Base-by-base conservation (phyloP, 2,329 filamentous ascomycete genomes). In the Hypoxylon sp. region DNA sequence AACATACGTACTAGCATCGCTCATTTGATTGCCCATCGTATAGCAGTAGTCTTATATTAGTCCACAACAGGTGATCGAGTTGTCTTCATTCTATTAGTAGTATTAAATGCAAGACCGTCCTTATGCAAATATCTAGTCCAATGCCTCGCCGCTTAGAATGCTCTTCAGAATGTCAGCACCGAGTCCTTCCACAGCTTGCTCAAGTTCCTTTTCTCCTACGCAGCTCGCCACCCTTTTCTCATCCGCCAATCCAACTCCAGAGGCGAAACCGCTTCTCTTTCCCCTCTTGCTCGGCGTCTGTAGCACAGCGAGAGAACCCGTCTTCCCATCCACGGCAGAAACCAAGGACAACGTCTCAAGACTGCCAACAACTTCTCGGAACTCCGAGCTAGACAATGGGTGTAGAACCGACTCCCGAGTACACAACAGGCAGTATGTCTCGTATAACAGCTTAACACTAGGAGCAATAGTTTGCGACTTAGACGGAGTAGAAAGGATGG, bases 311-410 rank as follows among this genome's bases (percentile, higher is more conserved):
- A 92, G 90, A 71, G 86, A 92, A 50, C 88, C 92, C 54, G 84
- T 91, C 83, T 87, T 93, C 74, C 83, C 92, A 83, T 86, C 93
- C 77, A 82, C 92, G 76, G 81, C 91, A 80, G 78, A 91, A 5
- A 98, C 86, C 22, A 98, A 83, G 1, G 93, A 94, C 51, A 97
- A 82, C 0, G 94, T 96, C 82, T 99, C 96, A 58, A 99, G 81
- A 74, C 93, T 97, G 37, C 92, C 90, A 19, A 98, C 86, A 4
- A 99, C 94, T 80, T 99, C 96, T 64, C 94, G 90, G 80, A 99
- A 99, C 79, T 99, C 96, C 4, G 94, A 96, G 75, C 89, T 92
- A 1, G 94, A 96, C 2, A 99, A 87, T 0, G 95, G 93, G 73
- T 97, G 94, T 2, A 99, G 86, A 9, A 97, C 85, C n/a, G 94